Percentiles rank a stretch among this genome's conserved stretches.
These are phyloP conservation scores for Hirsutella minnesotensis DNA, from an alignment of 2,329 filamentous ascomycete genomes.

Conservation along the genomic window DNA sequence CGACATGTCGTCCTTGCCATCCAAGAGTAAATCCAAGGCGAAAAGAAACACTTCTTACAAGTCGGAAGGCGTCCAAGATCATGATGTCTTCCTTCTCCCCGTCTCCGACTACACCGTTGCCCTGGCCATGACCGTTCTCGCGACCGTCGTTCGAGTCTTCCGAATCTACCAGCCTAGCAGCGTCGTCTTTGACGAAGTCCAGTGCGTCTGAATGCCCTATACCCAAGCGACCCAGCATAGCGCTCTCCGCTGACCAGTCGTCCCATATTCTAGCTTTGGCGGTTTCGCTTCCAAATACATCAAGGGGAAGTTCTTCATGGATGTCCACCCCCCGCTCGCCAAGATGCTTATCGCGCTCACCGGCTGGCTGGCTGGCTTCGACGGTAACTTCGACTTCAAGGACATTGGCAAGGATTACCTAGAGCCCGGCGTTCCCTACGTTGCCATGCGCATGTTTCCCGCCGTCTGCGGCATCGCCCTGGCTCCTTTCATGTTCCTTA, in stretches of 20 bases:
- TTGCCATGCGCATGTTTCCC: slow-evolving; percentile 90
- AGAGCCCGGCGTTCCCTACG: slow-evolving; percentile 89
- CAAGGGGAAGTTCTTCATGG: slow-evolving; percentile 99
- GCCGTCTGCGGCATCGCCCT: slow-evolving; percentile 80
- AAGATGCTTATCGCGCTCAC: slow-evolving; percentile 94
- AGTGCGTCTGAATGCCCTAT: slow-evolving; percentile 69
- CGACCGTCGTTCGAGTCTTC: slow-evolving; percentile 74
- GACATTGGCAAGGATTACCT: slow-evolving; percentile 98
- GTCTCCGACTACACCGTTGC: slow-evolving; percentile 72
- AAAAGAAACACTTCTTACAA: slow-evolving; percentile 46
- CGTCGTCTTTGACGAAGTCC: slow-evolving; percentile 98
- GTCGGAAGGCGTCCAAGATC: slow-evolving; percentile 71
- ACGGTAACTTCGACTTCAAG: slow-evolving; percentile 97
- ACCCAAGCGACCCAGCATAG: slow-evolving; percentile 1
- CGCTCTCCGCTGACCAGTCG: slow-evolving; percentile 7
- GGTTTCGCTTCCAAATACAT: slow-evolving; percentile 98
- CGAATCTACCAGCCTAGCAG: slow-evolving; percentile 92
- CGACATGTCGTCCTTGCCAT: slow-evolving; percentile 2
- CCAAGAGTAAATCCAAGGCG: slow-evolving; percentile 26
- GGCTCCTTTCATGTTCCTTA: slow-evolving; percentile 88
- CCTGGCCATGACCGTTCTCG: slow-evolving; percentile 59
- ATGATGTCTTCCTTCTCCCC: slow-evolving; percentile 85
- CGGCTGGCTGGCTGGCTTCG: slow-evolving; percentile 88
- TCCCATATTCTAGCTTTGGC: slow-evolving; percentile 58
- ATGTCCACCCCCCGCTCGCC: slow-evolving; percentile 94